Percentiles rank a stretch among this genome's conserved stretches.
Conservation (phyloP, 768 basidiomycete genomes). For the Neoboletus magnificus region DNA sequence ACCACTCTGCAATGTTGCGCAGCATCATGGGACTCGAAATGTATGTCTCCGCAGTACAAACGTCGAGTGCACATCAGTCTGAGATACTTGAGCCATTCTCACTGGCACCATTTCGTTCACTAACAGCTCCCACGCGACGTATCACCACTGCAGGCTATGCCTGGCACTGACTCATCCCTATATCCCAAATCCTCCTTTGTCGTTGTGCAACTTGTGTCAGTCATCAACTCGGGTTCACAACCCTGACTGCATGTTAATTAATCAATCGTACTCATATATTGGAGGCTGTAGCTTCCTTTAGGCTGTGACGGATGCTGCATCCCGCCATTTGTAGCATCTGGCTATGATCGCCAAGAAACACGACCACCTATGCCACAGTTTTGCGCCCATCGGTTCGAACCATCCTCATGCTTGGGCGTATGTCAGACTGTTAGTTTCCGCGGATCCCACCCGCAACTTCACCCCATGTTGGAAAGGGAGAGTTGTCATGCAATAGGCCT, state of each 20-base stretch:
- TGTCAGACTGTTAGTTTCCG: neutral
- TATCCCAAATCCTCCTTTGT: neutral
- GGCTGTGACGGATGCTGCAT: conserved; percentile 15
- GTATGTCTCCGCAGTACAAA: conserved; percentile 3
- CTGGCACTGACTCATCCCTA: neutral
- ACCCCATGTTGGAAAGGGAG: neutral
- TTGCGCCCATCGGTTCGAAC: conserved; percentile 20
- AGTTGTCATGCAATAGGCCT: neutral
- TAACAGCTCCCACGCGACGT: neutral
- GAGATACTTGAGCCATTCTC: neutral
- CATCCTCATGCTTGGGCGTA: conserved; percentile 1
- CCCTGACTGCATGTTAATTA: conserved; percentile 20
- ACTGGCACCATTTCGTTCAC: too few relatives aligned
- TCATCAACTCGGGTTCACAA: conserved; percentile 12
- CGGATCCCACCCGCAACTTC: neutral
- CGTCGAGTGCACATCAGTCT: neutral
- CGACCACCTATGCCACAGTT: conserved; percentile 20
- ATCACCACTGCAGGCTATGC: neutral
- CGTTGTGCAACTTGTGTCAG: conserved; percentile 3
- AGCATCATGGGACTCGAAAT: neutral
- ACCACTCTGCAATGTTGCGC: neutral
- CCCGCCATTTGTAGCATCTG: conserved; percentile 9
- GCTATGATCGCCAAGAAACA: conserved; percentile 7
- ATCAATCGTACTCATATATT: conserved; percentile 11
- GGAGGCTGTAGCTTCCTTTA: conserved; percentile 8